phyloP scores from a whole-genome alignment of 2,329 filamentous ascomycete genomes.

The Bisporella sp. region DNA sequence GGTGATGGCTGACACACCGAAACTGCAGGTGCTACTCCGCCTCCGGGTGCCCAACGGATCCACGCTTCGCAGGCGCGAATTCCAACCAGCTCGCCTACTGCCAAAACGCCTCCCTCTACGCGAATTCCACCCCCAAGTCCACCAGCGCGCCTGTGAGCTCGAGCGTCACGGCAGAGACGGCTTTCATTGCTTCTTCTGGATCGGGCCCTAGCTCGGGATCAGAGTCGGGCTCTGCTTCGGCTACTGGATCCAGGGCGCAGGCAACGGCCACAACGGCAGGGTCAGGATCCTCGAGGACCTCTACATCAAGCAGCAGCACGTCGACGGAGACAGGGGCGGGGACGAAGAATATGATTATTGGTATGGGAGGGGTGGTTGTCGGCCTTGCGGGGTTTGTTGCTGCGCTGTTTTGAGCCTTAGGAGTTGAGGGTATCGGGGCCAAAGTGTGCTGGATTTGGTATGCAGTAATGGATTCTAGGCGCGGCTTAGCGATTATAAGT shows the following conservation, averaged over 20 bases:
- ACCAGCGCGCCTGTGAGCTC: slow-evolving; percentile 14
- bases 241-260: not conserved
- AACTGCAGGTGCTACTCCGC: slow-evolving; percentile 34
- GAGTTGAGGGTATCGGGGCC: not conserved
- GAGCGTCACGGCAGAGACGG: not conserved
- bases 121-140: slow-evolving; percentile 9
- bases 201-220: not conserved
- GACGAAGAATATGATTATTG: slow-evolving; percentile 9
- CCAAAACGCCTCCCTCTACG: slow-evolving; percentile 16
- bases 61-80: slow-evolving; percentile 17
- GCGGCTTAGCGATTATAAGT: too few relatives aligned
- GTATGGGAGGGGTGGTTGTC: slow-evolving; percentile 12
- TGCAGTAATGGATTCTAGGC: too few relatives aligned
- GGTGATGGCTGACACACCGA: slow-evolving; percentile 6
- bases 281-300: slow-evolving; percentile 2
- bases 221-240: not conserved
- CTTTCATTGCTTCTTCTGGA: not conserved
- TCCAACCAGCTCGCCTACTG: slow-evolving; percentile 20
- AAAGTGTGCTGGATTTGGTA: too few relatives aligned
- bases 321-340: slow-evolving; percentile 12
- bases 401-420: slow-evolving; percentile 14
- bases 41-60: slow-evolving; percentile 54
- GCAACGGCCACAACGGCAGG: not conserved
- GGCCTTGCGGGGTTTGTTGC: slow-evolving; percentile 17
- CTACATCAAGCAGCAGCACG: slow-evolving; percentile 2